Base-by-base conservation (phyloP, 495 filamentous ascomycete genomes). In the Tetracladium marchalianum region DNA sequence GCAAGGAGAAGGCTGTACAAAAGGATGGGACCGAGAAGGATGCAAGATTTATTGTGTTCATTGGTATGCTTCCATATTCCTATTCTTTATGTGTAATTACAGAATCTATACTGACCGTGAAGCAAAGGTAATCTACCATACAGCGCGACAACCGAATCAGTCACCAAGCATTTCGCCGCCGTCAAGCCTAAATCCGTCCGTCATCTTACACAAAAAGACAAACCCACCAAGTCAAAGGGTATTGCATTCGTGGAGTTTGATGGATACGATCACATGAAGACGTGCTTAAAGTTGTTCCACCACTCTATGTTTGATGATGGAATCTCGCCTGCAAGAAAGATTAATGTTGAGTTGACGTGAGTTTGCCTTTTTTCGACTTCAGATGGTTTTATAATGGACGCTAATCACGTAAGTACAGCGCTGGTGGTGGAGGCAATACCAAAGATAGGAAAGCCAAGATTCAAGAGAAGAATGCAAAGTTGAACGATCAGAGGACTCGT, bases 221-320 rank as follows among this genome's bases (percentile, higher is more conserved):
- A 81, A 42, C 73, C 81, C 12, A 65, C 61, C 22, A 84, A 83
- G 51, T 85, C 80, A 49, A 88, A 87, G 54, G 92, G 92, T 27
- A 85, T 83, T 51, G 92, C 87, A 4, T 98, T 98, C 64, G 70
- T 98, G 49, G 92, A 98, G 65, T 97, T 98, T 54, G 83, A 80
- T 47, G 69, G 77, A 39, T 95, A 78, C 67, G 87, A 95, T 65
- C 78, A 82, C 60, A 94, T 97, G 89, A 84, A 94, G 73, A 90
- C 86, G 39, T 93, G 87, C 56, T 70, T 98, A 52, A 83, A 85
- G 61, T 73, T 85, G 40, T 87, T 87, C 62, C 90, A 98, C 65
- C 88, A 95, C 64, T 84, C 78, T 49, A 73, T 66, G 40, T 95
- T 97, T 59, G 73, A 86, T 49, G 84, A 87, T 54, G 79, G 77